Evolutionary conservation across 140 eudicot species (phyloP).

Genomic region (Flaveria floridana): DNA sequence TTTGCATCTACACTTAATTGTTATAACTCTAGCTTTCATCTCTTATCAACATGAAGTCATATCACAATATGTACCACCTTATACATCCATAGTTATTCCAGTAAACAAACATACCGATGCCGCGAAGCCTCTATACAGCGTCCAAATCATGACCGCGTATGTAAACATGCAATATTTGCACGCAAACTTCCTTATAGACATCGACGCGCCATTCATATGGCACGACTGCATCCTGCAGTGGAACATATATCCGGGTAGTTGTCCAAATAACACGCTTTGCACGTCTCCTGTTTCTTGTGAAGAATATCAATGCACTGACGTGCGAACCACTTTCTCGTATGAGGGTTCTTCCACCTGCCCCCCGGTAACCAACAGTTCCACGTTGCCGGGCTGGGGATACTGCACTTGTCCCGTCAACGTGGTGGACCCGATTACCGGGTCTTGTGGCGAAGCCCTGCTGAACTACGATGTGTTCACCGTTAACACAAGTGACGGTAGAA

Average conservation of each 20-base stretch:
- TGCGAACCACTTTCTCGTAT: slow-evolving; percentile 18
- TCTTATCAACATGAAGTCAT: slow-evolving; percentile 23
- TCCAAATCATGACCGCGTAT: slow-evolving; percentile 31
- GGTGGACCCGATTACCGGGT: slow-evolving; percentile 34
- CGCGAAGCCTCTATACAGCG: slow-evolving; percentile 37
- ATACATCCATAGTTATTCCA: slow-evolving; percentile 35
- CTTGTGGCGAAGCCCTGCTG: slow-evolving; percentile 34
- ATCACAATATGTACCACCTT: slow-evolving; percentile 29
- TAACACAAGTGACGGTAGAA: slow-evolving; percentile 31
- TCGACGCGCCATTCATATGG: slow-evolving; percentile 51
- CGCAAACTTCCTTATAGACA: slow-evolving; percentile 43
- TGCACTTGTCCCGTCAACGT: slow-evolving; percentile 37
- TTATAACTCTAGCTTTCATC: slow-evolving; percentile 23
- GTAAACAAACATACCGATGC: slow-evolving; percentile 36
- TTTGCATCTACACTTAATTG: slow-evolving; percentile 9
- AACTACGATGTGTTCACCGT: slow-evolving; percentile 30
- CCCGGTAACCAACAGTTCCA: slow-evolving; percentile 11
- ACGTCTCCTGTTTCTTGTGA: slow-evolving; percentile 28
- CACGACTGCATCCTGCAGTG: slow-evolving; percentile 32
- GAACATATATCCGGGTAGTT: slow-evolving; percentile 29
- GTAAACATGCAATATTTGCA: slow-evolving; percentile 29
- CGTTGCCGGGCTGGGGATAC: slow-evolving; percentile 26
- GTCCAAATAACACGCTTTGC: slow-evolving; percentile 32
- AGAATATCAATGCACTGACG: slow-evolving; percentile 28
- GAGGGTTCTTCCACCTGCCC: slow-evolving; percentile 8